Evolutionary conservation across 352 stramenopile species (phyloP), one percentile per base, ranked within the genome.

Genomic region (Pythium periplocum): DNA sequence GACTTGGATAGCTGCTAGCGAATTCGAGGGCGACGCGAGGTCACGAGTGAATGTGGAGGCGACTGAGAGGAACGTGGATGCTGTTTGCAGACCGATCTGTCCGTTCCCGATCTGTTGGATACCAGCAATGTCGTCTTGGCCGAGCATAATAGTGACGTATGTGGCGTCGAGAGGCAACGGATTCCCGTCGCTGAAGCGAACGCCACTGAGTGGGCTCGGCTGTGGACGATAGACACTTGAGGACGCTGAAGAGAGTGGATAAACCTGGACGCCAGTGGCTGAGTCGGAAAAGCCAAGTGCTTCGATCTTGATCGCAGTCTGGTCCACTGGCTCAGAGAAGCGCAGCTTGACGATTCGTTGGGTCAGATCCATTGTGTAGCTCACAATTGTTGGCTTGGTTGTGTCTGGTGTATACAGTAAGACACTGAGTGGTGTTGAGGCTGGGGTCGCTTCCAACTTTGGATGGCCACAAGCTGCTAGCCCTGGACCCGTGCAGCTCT

Each of bases 291-390:
- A 65, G 3, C 57, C 50, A 0, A 93, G 39, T 0, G 63, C 51
- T 1, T 73, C 59, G 36, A 86, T 58, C 4, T 60, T 52, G 3
- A 81, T 48, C 1, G 39, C 75, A 3, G 52, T 34, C 26, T 56
- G 65, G 46, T 90, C 48, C 33, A 93, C 73, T 1, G 79, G 65
- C 49, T 93, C 75, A 0, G 76, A 86, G 59, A 93, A 90, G 36
- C 62, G 75, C 11, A 93, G 48, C 48, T 86, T 86, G 6, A 90
- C 17, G 8, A 90, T 55, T 49, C 64, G 59, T 6, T 71, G 62
- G 1, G 71, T 48, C 11, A 87, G 51, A 51, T 93, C 83, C 26
- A 87, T 50, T 5, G 62, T 86, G 51, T 81, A 93, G 6, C 74
- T 69, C 11, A 86, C 4, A 4, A 93, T 61, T 17, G 47, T 51